Conservation (phyloP, 2,329 filamentous ascomycete species). For the Talaromyces islandicus region DNA sequence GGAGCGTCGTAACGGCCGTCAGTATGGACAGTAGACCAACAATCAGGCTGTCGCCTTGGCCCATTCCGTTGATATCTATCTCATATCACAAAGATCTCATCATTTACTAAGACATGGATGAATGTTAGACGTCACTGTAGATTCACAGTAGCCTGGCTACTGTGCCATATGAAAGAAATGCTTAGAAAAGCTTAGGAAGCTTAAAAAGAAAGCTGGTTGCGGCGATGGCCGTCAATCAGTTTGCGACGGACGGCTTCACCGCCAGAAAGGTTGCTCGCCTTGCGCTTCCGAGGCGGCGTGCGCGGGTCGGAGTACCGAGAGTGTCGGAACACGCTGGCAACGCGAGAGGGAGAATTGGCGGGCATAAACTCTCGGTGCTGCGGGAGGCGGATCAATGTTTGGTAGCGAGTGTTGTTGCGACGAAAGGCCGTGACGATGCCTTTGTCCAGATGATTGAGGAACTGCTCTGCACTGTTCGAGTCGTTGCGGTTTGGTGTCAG, state of each 20-base stretch:
- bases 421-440: slow-evolving; percentile 75
- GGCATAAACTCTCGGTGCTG: slow-evolving; percentile 41
- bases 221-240: slow-evolving; percentile 37
- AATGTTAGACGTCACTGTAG: slow-evolving; percentile 8
- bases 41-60: not conserved
- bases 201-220: slow-evolving; percentile 27
- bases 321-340: slow-evolving; percentile 39
- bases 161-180: not conserved
- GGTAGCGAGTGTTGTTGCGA: slow-evolving; percentile 47
- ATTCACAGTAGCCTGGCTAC: not conserved
- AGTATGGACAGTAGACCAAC: not conserved
- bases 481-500: slow-evolving; percentile 29
- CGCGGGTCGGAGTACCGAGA: slow-evolving; percentile 33
- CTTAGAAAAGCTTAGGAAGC: slow-evolving; percentile 12
- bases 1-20: not conserved
- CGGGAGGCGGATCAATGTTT: slow-evolving; percentile 44
- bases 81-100: slow-evolving; percentile 7
- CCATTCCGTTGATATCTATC: slow-evolving; percentile 4
- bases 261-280: slow-evolving; percentile 29
- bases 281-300: slow-evolving; percentile 36
- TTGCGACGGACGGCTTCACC: slow-evolving; percentile 40
- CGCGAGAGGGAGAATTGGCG: slow-evolving; percentile 36
- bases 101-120: slow-evolving; percentile 10
- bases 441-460: slow-evolving; percentile 63
- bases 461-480: slow-evolving; percentile 40